phyloP scores from a whole-genome alignment of 78 protist genomes.

The Blattamonas nauphoetae region DNA sequence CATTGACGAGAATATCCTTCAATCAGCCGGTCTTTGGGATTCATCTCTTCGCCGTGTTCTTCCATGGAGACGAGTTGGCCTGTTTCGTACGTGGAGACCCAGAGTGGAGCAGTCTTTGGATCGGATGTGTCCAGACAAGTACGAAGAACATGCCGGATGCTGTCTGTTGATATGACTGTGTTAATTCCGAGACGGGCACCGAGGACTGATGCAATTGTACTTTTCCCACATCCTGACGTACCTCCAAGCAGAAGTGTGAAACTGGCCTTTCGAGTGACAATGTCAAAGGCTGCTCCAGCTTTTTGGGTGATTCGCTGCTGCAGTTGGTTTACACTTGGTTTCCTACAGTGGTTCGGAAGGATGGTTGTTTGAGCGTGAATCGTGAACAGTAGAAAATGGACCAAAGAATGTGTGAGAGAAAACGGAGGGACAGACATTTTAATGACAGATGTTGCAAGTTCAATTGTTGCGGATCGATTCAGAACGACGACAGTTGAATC shows the following conservation, averaged over 20 bases:
- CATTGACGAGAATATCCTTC: neutral
- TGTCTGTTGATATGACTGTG: constrained; percentile 54
- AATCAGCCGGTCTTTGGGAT: neutral
- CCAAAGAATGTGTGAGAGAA: no score
- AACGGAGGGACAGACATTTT: no score
- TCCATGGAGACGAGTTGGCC: neutral
- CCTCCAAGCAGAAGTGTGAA: constrained; percentile 49
- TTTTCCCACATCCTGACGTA: constrained; percentile 58
- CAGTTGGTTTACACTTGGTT: neutral
- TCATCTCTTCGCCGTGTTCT: neutral
- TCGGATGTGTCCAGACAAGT: neutral
- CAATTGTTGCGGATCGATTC: no score
- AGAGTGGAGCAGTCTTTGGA: constrained; percentile 16
- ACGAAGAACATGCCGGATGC: constrained; percentile 46
- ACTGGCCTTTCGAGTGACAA: neutral
- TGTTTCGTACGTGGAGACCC: constrained; percentile 18
- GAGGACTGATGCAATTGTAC: constrained; percentile 46
- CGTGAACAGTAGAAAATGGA: no score
- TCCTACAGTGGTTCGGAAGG: neutral
- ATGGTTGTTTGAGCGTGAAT: neutral
- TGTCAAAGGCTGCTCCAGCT: constrained; percentile 13
- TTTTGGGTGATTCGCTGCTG: neutral
- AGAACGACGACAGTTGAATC: no score
- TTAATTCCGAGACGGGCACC: constrained; percentile 46
- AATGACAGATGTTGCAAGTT: no score